phyloP scores from a whole-genome alignment of 306 rosid species.

The Casuarina glauca region DNA sequence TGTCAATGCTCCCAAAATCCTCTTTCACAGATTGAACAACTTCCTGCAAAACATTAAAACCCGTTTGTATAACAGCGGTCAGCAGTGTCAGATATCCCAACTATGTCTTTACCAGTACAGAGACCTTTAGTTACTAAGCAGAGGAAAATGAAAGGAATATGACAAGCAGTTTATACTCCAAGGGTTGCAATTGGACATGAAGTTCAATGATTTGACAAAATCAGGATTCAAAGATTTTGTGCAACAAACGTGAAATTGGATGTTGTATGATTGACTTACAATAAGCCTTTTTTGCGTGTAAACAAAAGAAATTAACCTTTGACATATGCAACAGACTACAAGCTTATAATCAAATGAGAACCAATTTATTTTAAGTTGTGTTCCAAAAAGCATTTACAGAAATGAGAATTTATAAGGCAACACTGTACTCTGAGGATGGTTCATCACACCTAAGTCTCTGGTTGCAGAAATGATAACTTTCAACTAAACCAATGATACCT shows the following conservation, averaged over 20 bases:
- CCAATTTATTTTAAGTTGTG: background rate
- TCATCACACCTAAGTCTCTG: background rate
- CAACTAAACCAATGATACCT: constrained; percentile 41
- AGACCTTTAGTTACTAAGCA: background rate
- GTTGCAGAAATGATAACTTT: background rate
- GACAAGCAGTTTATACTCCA: background rate
- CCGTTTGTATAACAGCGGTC: background rate
- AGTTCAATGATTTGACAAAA: background rate
- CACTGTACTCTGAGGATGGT: background rate
- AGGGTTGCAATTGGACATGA: constrained; percentile 4
- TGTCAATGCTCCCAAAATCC: constrained; percentile 93
- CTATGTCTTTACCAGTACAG: background rate
- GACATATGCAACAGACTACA: too few relatives aligned
- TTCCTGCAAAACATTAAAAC: constrained; percentile 57
- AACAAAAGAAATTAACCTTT: background rate
- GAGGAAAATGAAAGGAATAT: background rate
- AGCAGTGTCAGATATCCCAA: background rate
- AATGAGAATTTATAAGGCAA: background rate
- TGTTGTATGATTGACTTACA: background rate
- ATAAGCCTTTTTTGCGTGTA: background rate
- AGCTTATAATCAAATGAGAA: too few relatives aligned
- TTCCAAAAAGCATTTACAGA: background rate
- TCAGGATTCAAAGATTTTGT: background rate
- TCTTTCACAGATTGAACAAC: constrained; percentile 76
- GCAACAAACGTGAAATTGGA: background rate